Evolutionary conservation across 1,139 yeast species (phyloP).

Genomic region (Arxiozyma telluris): DNA sequence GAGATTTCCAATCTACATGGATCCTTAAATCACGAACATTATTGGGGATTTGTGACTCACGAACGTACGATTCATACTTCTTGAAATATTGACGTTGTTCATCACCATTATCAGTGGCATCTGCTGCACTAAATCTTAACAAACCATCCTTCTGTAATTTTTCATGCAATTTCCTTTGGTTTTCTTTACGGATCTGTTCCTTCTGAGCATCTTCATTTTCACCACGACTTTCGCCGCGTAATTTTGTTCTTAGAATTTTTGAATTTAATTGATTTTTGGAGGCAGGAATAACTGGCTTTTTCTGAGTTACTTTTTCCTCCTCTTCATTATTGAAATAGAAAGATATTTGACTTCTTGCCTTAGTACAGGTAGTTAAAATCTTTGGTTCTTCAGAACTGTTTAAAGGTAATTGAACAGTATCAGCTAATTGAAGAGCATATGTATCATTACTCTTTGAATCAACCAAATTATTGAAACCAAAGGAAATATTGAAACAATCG

Average conservation of each 20-base stretch:
- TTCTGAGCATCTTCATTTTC: constrained; percentile 61
- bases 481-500: constrained; percentile 63
- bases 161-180: constrained; percentile 75
- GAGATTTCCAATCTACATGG: constrained; percentile 80
- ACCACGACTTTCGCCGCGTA: constrained; percentile 66
- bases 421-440: constrained; percentile 72
- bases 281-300: constrained; percentile 16
- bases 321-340: constrained; percentile 76
- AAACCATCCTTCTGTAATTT: constrained; percentile 81
- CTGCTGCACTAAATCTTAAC: constrained; percentile 66
- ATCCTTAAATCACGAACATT: constrained; percentile 76
- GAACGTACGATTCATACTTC: constrained; percentile 85
- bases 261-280: constrained; percentile 30
- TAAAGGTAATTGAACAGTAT: constrained; percentile 60
- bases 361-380: constrained; percentile 66
- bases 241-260: constrained; percentile 66
- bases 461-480: constrained; percentile 65
- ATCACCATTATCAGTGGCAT: constrained; percentile 57
- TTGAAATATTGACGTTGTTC: constrained; percentile 65
- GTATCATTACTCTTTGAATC: constrained; percentile 41
- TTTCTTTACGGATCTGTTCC: constrained; percentile 73
- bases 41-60: constrained; percentile 85
- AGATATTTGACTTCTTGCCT: constrained; percentile 64
- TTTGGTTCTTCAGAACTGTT: constrained; percentile 49
- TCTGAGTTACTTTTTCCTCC: constrained; percentile 32